These are phyloP conservation scores for Phlebiopsis gigantea DNA, from an alignment of 768 basidiomycete genomes.

Conservation along the genomic window DNA sequence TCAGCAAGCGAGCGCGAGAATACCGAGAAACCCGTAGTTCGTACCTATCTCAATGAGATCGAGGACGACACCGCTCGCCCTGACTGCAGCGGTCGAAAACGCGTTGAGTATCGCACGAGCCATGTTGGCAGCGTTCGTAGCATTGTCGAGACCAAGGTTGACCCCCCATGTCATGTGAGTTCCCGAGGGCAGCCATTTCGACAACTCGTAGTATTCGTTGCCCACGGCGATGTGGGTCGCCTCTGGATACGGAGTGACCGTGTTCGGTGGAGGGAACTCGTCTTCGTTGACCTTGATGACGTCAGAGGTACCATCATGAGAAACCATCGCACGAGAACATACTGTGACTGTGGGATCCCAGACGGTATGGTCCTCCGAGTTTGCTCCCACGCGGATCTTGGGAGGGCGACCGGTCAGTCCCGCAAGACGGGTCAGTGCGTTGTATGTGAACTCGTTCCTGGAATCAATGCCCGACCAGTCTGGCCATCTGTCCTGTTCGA, in stretches of 20 bases:
- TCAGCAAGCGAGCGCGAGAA: too few relatives aligned
- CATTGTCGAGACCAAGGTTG: slow-evolving; percentile 45
- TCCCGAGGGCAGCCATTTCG: slow-evolving; percentile 50
- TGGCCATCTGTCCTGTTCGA: slow-evolving; percentile 67
- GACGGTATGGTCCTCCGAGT: slow-evolving; percentile 53
- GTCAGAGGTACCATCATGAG: neutral
- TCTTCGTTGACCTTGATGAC: slow-evolving; percentile 37
- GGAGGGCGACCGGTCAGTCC: slow-evolving; percentile 47
- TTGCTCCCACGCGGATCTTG: slow-evolving; percentile 51
- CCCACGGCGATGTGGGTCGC: slow-evolving; percentile 58
- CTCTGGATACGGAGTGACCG: slow-evolving; percentile 59
- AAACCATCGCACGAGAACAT: neutral
- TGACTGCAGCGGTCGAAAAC: slow-evolving; percentile 20
- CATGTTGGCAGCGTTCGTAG: slow-evolving; percentile 29
- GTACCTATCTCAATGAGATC: slow-evolving; percentile 27
- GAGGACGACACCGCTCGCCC: slow-evolving; percentile 22
- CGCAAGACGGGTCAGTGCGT: slow-evolving; percentile 52
- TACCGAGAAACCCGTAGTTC: too few relatives aligned
- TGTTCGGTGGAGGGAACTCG: slow-evolving; percentile 43
- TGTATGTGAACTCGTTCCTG: slow-evolving; percentile 56
- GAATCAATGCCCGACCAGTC: slow-evolving; percentile 55
- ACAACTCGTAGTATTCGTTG: slow-evolving; percentile 47
- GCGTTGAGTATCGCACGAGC: slow-evolving; percentile 25
- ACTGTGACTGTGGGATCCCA: slow-evolving; percentile 47
- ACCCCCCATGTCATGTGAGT: slow-evolving; percentile 65